Evolutionary conservation across 2,329 filamentous ascomycete genomes (phyloP).

Genomic region (Colletotrichum sp.): DNA sequence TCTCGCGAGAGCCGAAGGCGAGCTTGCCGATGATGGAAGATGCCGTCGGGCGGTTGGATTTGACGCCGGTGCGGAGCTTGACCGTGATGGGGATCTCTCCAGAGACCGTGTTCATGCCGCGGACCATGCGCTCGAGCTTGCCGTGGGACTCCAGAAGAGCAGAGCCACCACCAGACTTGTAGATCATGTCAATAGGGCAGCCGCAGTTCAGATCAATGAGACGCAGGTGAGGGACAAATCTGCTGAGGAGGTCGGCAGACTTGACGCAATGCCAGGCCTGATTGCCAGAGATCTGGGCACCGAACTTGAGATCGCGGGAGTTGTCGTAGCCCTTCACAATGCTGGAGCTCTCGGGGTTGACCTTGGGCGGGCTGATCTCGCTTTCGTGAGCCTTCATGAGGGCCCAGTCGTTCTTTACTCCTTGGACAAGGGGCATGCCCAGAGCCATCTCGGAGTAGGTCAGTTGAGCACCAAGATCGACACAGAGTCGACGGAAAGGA

Average conservation of each 20-base stretch:
- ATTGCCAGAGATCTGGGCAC: conserved; percentile 90
- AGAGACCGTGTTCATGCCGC: conserved; percentile 95
- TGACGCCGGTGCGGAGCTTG: conserved; percentile 93
- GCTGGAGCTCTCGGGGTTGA: conserved; percentile 54
- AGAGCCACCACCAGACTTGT: conserved; percentile 85
- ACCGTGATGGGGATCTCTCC: conserved; percentile 90
- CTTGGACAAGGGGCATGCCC: conserved; percentile 86
- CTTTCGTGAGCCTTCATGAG: conserved; percentile 90
- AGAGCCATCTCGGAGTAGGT: conserved; percentile 99
- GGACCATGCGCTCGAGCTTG: conserved; percentile 92
- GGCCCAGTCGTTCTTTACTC: conserved; percentile 91
- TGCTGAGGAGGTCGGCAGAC: conserved; percentile 80
- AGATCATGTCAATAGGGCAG: conserved; percentile 95
- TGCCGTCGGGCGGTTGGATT: conserved; percentile 79
- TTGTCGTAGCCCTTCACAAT: conserved; percentile 83
- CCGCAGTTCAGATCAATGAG: conserved; percentile 97
- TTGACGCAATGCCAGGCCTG: conserved; percentile 92
- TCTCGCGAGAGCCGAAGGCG: conserved; percentile 78
- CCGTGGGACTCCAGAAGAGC: conserved; percentile 86
- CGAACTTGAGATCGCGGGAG: conserved; percentile 83
- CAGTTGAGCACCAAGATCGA: conserved; percentile 86
- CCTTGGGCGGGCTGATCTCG: conserved; percentile 75
- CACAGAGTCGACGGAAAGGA: conserved; percentile 89
- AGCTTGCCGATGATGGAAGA: conserved; percentile 83
- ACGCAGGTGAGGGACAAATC: conserved; percentile 80